Evolutionary conservation across 371 early-diverging fungal genomes (phyloP).

Genomic region (Circinella minor): DNA sequence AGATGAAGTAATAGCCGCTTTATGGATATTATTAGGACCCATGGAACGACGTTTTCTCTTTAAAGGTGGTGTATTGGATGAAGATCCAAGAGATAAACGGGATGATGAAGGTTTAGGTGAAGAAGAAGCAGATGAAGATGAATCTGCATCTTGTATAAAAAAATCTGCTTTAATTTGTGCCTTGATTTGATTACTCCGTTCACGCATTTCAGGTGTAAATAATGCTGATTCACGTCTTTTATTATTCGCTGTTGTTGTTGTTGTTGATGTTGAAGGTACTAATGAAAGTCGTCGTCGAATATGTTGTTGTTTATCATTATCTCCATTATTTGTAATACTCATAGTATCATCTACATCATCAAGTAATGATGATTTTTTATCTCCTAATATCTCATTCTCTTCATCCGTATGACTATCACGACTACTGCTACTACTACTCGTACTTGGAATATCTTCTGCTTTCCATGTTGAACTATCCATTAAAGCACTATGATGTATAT

Average conservation of each 20-base stretch:
- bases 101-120: constrained; percentile 13
- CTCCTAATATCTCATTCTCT: background rate
- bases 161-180: constrained; percentile 46
- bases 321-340: background rate
- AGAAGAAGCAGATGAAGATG: background rate
- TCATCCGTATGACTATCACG: background rate
- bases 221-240: constrained; percentile 1
- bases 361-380: no score
- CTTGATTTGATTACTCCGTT: constrained; percentile 28
- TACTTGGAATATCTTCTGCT: background rate
- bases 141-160: constrained; percentile 31
- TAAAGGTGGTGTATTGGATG: constrained; percentile 5
- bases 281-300: no score
- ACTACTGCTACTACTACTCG: background rate
- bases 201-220: constrained; percentile 10
- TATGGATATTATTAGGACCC: constrained; percentile 6
- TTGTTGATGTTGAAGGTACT: no score
- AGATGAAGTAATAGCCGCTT: background rate
- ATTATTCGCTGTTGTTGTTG: no score
- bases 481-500: background rate
- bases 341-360: background rate
- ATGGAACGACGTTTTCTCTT: constrained; percentile 22
- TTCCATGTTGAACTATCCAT: background rate
- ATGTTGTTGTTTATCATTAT: background rate
- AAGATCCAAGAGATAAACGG: constrained; percentile 6